Evolutionary conservation across 805 yeast species (phyloP).

Genomic region (Metschnikowia cerradonensis): DNA sequence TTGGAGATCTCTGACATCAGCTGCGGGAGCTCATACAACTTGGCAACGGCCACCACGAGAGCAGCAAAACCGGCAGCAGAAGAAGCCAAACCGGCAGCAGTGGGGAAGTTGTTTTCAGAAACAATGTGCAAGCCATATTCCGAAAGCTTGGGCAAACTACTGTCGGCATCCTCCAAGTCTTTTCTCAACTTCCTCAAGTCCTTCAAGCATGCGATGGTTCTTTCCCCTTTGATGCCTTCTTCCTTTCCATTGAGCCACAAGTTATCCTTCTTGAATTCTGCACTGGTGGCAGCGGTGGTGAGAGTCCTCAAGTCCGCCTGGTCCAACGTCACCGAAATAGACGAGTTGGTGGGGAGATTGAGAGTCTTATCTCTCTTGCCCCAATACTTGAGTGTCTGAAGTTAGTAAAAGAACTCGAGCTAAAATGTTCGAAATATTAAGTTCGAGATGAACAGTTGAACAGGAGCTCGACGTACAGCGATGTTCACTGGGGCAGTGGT

Average conservation of each 20-base stretch:
- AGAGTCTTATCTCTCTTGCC: slow-evolving; percentile 89
- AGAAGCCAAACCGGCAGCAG: slow-evolving; percentile 98
- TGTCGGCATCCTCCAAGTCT: slow-evolving; percentile 54
- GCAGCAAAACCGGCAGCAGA: slow-evolving; percentile 99
- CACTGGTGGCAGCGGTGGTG: slow-evolving; percentile 78
- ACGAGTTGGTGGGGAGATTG: slow-evolving; percentile 93
- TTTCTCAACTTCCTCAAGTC: slow-evolving; percentile 70
- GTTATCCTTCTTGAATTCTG: slow-evolving; percentile 54
- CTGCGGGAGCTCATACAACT: slow-evolving; percentile 80
- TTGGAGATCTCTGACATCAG: slow-evolving; percentile 79
- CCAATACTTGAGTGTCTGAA: slow-evolving; percentile 91
- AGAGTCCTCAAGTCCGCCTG: slow-evolving; percentile 88
- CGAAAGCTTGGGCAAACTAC: slow-evolving; percentile 57
- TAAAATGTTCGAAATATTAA: no score
- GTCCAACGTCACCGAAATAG: slow-evolving; percentile 89
- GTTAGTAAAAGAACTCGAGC: slow-evolving; percentile 4
- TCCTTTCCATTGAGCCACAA: slow-evolving; percentile 83
- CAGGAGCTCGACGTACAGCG: slow-evolving; percentile 55
- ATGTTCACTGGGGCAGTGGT: slow-evolving; percentile 97
- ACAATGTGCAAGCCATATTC: slow-evolving; percentile 71
- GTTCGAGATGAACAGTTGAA: no score
- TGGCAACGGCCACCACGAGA: slow-evolving; percentile 82
- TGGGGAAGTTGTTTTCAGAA: slow-evolving; percentile 95
- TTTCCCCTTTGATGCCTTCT: slow-evolving; percentile 62
- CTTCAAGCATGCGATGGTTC: slow-evolving; percentile 68